Base-by-base conservation (phyloP, 257 asterid species). In the Petunia secreta region DNA sequence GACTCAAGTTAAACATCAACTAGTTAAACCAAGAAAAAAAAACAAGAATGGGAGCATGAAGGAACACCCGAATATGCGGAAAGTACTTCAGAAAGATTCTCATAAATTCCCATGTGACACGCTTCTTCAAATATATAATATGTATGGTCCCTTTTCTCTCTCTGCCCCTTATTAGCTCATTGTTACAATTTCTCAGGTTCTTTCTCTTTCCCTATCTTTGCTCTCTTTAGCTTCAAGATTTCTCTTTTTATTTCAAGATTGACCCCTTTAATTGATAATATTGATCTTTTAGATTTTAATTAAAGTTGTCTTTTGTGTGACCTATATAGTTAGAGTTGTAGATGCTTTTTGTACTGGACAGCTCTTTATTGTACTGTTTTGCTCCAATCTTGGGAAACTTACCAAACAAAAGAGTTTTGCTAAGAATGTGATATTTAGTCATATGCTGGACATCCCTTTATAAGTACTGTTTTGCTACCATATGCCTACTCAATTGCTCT, bases 31-130 rank as follows among this genome's bases (percentile, higher is more conserved):
- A 25, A 25, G 25, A 25, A 25, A 25, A 25, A 25, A 25, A 25
- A 25, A 25, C 25, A 9, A 52, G 15, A 52, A 8, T 52, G 4
- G 57, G 57, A 52, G 14, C 57, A 38, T 37, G 75, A 38, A 52
- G 3, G 46, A n/a, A 48, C 41, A 43, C 63, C 7, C 36, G 79
- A 48, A 74, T 74, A 74, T 74, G 63, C 79, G 62, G 46, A 74
- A 40, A 48, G 5, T 74, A 1, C 36, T 43, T 52, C 2, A 53
- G 46, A 34, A n/a, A 74, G 59, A 59, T 60, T 40, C 44, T 2
- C 34, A 58, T 16, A 16, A 34, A 62, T 34, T 34, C 11, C 16
- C 4, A 38, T 36, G 68, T 0, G 40, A 36, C 43, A 36, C 67
- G 13, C 13, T 73, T 5, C 78, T 73, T 65, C 50, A 14, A 13